Conservation (phyloP, 768 basidiomycete genomes). For the Hebeloma cylindrosporum region DNA sequence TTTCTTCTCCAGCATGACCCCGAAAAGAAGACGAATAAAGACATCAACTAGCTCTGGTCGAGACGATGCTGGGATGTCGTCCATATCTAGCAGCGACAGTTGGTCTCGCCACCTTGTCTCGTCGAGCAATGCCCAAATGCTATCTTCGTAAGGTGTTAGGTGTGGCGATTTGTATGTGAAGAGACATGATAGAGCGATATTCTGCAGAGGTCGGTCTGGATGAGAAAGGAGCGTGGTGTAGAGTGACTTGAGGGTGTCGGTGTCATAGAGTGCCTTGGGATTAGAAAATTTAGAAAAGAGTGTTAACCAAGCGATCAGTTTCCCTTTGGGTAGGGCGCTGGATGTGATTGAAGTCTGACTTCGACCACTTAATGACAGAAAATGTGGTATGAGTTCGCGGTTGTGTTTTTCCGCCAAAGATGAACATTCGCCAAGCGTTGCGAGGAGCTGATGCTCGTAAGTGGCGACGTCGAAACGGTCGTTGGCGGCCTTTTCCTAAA, state of each 20-base stretch:
- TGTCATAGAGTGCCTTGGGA: slow-evolving; percentile 82
- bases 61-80: slow-evolving; percentile 50
- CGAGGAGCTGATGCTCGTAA: slow-evolving; percentile 82
- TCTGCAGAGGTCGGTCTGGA: slow-evolving; percentile 79
- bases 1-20: slow-evolving; percentile 79
- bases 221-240: slow-evolving; percentile 81
- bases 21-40: slow-evolving; percentile 78
- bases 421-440: slow-evolving; percentile 64
- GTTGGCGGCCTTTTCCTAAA: slow-evolving; percentile 30
- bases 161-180: slow-evolving; percentile 76
- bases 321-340: slow-evolving; percentile 49
- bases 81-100: slow-evolving; percentile 68
- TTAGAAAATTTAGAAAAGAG: slow-evolving; percentile 90
- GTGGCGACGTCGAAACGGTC: slow-evolving; percentile 71
- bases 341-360: slow-evolving; percentile 20
- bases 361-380: slow-evolving; percentile 54
- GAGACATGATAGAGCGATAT: slow-evolving; percentile 72
- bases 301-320: slow-evolving; percentile 74
- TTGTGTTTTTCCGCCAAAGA: slow-evolving; percentile 84
- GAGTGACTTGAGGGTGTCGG: slow-evolving; percentile 60
- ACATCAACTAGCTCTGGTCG: slow-evolving; percentile 68
- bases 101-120: slow-evolving; percentile 90
- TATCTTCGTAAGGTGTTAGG: slow-evolving; percentile 58
- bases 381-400: slow-evolving; percentile 82
- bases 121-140: slow-evolving; percentile 71